Base-by-base conservation (phyloP, 768 basidiomycete genomes). In the Kondoa subrosea region DNA sequence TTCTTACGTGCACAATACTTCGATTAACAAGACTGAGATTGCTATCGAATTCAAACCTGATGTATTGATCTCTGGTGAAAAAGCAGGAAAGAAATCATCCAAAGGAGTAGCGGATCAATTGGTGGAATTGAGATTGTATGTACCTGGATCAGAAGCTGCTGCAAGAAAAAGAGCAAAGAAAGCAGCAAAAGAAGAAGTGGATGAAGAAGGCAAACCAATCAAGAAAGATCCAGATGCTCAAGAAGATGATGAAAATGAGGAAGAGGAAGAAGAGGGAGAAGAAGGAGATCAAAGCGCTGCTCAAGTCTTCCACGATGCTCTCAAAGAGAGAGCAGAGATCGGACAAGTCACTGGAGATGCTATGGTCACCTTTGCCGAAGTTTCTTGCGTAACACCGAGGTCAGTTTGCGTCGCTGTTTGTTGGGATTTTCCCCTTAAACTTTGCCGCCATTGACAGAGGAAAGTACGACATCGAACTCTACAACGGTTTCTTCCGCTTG, bases 381-480 rank as follows among this genome's bases (percentile, higher is more conserved):
- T 97, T 17, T 83, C 91, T 27, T 90, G 97, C 2, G 81, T 91
- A 58, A 97, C 95, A 0, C 95, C 95, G 12, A 75, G 80, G 80
- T 76, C 59, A 72, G 74, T 69, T 26, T n/a, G 57, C 3, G 16
- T 57, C 60, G 16, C 31, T 57, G 15, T 56, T 60, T 16, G 21
- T 17, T 66, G 57, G 56, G 25, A 30, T 27, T 27, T 8, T n/a
- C n/a, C 32, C 2, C 16, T 25, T 70, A 4, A 61, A 57, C 32
- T 56, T 4, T 57, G 67, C 25, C 58, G 32, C 4, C 1, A 1
- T 40, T n/a, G 16, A 16, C 69, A 85, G 93, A 81, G 92, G 93
- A 65, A 86, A 91, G 66, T 95, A 92, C 77, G 92, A 96, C 74
- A 87, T 99, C 79, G 95, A 97, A 79, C 91, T 99, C 87, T 96